Evolutionary conservation across 2,329 filamentous ascomycete species (phyloP).

Genomic region (Neonectria coccinea): DNA sequence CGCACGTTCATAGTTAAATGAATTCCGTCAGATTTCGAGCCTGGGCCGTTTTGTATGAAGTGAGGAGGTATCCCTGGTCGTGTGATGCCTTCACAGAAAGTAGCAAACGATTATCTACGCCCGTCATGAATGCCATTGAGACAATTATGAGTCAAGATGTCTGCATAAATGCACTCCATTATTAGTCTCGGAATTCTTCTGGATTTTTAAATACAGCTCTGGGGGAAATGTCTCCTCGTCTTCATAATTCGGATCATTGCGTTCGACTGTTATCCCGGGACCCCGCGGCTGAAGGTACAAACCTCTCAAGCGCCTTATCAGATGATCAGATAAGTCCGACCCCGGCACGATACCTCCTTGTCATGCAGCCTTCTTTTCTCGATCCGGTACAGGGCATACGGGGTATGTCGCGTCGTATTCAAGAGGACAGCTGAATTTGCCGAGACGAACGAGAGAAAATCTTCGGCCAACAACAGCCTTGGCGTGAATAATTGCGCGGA

Average conservation of each 20-base stretch:
- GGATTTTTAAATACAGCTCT: not conserved
- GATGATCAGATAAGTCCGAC: slow-evolving; percentile 14
- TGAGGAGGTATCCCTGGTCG: not conserved
- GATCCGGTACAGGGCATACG: not conserved
- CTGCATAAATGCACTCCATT: not conserved
- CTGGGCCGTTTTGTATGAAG: too few relatives aligned
- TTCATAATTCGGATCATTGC: not conserved
- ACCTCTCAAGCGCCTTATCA: not conserved
- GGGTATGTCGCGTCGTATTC: too few relatives aligned
- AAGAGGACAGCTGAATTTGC: not conserved
- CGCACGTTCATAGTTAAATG: too few relatives aligned
- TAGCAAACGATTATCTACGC: not conserved
- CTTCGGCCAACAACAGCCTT: not conserved
- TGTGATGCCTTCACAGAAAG: not conserved
- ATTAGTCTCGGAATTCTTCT: not conserved
- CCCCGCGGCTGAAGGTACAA: not conserved
- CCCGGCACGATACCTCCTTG: not conserved
- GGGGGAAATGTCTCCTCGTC: not conserved
- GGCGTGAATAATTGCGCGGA: not conserved
- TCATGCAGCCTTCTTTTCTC: not conserved
- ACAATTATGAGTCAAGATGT: too few relatives aligned
- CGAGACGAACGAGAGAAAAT: not conserved
- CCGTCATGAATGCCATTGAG: not conserved
- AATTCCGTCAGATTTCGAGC: too few relatives aligned
- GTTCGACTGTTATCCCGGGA: not conserved